Base-by-base conservation (phyloP, 768 basidiomycete genomes). In the Epithele typhae region DNA sequence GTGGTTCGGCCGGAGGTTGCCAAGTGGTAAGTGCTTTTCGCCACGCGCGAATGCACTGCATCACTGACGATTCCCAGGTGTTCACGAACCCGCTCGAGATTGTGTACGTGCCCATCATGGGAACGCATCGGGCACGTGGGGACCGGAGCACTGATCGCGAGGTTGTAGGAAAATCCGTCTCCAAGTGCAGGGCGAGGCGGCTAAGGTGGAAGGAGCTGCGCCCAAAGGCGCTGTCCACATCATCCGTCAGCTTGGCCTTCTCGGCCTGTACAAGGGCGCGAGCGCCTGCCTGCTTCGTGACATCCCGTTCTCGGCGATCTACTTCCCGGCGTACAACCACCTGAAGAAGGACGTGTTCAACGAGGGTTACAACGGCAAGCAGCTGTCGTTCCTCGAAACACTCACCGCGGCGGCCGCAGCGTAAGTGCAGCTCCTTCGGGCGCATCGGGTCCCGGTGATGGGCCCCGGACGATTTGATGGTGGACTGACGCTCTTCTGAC, bases 31-130 rank as follows among this genome's bases (percentile, higher is more conserved):
- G 90, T 82, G 25, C 33, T 23, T 30, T 30, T n/a, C n/a, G n/a
- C n/a, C n/a, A n/a, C n/a, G 27, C 27, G 27, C 27, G 27, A 30
- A 30, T 30, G 14, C 27, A 30, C 14, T 30, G 27, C 27, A n/a
- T 30, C 7, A 30, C 27, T 7, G 27, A 14, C 27, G 27, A 30
- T 60, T 61, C 25, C 12, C 54, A 97, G 93, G 72, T 95, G 44
- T 97, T 99, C 63, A 99, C 96, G 24, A 99, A 98, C 64, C 96
- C 96, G 37, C 69, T 99, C 49, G 92, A 95, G 68, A 94, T 94
- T 67, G 89, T 92, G 90, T 92, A 78, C 51, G 85, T 43, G 34
- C 27, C 27, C n/a, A n/a, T n/a, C n/a, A n/a, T n/a, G n/a, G n/a
- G n/a, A n/a, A n/a, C n/a, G n/a, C n/a, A 14, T 14, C 27, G 27